Conservation (phyloP, 83 land plant species). For the Diphasiastrum complanatum region DNA sequence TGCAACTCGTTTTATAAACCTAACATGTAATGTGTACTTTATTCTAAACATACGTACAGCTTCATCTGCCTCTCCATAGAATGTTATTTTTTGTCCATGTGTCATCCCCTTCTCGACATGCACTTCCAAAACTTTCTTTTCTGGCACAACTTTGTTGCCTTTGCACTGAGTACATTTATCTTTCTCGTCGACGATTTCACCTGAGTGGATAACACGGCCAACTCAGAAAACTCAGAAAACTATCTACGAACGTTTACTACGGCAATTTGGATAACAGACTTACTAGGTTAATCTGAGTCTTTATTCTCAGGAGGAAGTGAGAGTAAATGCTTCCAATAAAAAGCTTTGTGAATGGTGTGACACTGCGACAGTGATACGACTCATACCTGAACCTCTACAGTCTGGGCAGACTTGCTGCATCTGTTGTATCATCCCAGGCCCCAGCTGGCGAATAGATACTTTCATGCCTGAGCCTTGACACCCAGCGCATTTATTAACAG, state of each 20-base stretch:
- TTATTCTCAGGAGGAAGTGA: too few species aligned
- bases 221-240: background rate
- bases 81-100: slow-evolving; percentile 33
- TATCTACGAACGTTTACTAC: background rate
- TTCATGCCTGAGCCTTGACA: slow-evolving; percentile 38
- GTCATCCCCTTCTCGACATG: slow-evolving; percentile 35
- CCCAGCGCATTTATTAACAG: slow-evolving; percentile 28
- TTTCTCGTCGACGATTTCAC: slow-evolving; percentile 28
- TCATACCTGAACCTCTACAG: slow-evolving; percentile 30
- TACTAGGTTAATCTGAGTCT: too few species aligned
- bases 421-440: slow-evolving; percentile 34
- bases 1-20: background rate
- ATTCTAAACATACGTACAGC: slow-evolving; percentile 18
- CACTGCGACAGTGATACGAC: background rate
- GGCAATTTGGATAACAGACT: too few species aligned
- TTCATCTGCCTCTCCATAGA: slow-evolving; percentile 36
- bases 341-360: background rate
- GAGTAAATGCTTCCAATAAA: too few species aligned
- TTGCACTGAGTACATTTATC: slow-evolving; percentile 32
- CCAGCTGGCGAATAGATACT: slow-evolving; percentile 30
- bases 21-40: background rate
- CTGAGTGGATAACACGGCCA: slow-evolving; percentile 5
- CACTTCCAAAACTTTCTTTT: slow-evolving; percentile 32
- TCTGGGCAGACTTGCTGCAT: slow-evolving; percentile 34
- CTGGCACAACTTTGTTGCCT: slow-evolving; percentile 31